Conservation (phyloP, 1,139 yeast species). For the Candida freyschussii region DNA sequence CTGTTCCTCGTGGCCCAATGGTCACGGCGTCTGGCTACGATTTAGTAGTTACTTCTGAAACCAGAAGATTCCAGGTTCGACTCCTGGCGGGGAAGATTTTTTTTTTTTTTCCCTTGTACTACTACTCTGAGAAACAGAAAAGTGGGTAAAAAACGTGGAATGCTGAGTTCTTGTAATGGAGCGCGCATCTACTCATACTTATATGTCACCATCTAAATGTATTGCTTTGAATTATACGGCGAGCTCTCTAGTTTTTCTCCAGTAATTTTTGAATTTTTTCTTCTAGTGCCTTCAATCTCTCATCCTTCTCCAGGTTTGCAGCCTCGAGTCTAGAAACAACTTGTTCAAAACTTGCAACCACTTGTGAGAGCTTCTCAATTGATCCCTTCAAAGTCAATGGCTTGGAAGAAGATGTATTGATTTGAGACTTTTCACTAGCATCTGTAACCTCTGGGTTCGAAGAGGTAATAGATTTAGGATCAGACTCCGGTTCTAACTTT, state of each 20-base stretch:
- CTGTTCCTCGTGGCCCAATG: constrained; percentile 86
- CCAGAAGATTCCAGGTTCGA: constrained; percentile 95
- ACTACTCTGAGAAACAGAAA: no score
- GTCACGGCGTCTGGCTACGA: constrained; percentile 93
- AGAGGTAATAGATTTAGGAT: constrained; percentile 10
- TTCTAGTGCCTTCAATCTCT: constrained; percentile 43
- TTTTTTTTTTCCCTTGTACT: no score
- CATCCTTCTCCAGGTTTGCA: constrained; percentile 60
- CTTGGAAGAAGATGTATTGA: constrained; percentile 26
- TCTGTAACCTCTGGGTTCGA: constrained; percentile 4
- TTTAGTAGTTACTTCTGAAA: constrained; percentile 52
- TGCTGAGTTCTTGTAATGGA: no score
- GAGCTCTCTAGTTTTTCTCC: constrained; percentile 17
- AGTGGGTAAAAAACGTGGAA: no score
- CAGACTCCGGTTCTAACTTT: constrained; percentile 18
- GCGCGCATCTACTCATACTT: no score
- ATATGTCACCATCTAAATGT: no score
- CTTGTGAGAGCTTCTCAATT: constrained; percentile 55
- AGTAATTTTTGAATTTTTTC: constrained; percentile 38
- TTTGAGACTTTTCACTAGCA: constrained; percentile 17
- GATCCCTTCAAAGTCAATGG: constrained; percentile 62
- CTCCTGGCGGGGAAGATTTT: constrained; percentile 88
- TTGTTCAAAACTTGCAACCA: constrained; percentile 52
- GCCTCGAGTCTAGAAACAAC: constrained; percentile 48
- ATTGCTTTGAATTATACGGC: no score